Evolutionary conservation across 2,329 filamentous ascomycete genomes (phyloP), one percentile per base, ranked within the genome.

Genomic region (Acrocalymma vagum): DNA sequence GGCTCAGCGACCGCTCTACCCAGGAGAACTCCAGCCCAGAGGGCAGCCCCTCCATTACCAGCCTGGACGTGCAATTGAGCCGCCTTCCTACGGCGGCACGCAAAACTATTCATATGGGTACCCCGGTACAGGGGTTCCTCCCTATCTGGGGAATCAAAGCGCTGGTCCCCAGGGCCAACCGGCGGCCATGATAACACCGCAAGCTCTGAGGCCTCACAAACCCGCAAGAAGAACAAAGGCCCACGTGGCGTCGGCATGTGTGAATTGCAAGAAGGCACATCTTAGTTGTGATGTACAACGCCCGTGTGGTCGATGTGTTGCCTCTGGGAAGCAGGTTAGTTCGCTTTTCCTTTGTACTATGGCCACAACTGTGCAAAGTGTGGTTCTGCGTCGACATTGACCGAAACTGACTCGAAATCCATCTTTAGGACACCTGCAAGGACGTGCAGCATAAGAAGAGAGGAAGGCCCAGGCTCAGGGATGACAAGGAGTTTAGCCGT

Each of bases 361-460:
- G 14, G 24, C 34, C 22, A 14, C 29, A 26, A 15, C n/a, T 16
- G 13, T 36, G 34, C 43, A 33, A 46, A 23, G n/a, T n/a, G n/a
- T n/a, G n/a, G n/a, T n/a, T n/a, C n/a, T n/a, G n/a, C n/a, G n/a
- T n/a, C n/a, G 32, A 32, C 29, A 38, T 34, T 43, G 38, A 50
- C 32, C 25, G 27, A 42, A 53, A 37, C 47, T 51, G 42, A 56
- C 49, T 45, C 23, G 25, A 47, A 33, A 13, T 21, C 15, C 35
- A 45, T 21, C 35, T 37, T 44, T 60, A 93, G 76, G 87, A 91
- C 42, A 79, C 85, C 6, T 94, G 89, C 63, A 78, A 90, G 56
- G 89, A 94, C 69, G 88, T 94, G 22, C 86, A 90, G 62, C 89
- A 94, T 70, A 94, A 93, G 70, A 94, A 93, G 67, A 78, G 89